A percentile compares a stretch with the other conserved stretches of the same genome.
Conservation (phyloP, 345 rosid genomes). For the Camelina neglecta region DNA sequence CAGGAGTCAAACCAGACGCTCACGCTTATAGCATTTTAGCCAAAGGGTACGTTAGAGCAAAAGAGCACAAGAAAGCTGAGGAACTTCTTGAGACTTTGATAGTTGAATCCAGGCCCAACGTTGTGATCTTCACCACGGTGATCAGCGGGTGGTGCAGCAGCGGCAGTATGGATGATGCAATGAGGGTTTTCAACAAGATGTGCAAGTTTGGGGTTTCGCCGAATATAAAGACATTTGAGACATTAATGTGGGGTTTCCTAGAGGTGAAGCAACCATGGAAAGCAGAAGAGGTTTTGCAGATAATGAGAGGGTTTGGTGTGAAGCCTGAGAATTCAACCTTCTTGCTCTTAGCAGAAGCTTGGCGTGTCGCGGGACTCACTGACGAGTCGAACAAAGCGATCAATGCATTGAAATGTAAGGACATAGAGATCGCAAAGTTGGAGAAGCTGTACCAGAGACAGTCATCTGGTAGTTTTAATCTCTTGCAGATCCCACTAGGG, state of each 20-base stretch:
- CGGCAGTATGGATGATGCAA: conserved; percentile 58
- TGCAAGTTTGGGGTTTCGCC: conserved; percentile 59
- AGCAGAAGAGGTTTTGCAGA: conserved; percentile 63
- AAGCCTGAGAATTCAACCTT: conserved; percentile 59
- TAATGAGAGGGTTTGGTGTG: conserved; percentile 60
- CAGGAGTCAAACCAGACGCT: conserved; percentile 62
- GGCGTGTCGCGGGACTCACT: conserved; percentile 60
- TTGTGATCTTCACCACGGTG: conserved; percentile 63
- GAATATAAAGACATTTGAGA: conserved; percentile 64
- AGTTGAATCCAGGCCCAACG: conserved; percentile 53
- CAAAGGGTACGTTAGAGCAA: conserved; percentile 65
- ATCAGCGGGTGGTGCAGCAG: conserved; percentile 69
- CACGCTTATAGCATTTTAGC: conserved; percentile 68
- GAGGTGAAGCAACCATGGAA: conserved; percentile 70
- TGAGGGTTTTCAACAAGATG: conserved; percentile 57
- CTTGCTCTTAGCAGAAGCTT: conserved; percentile 56
- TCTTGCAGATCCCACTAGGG: conserved; percentile 50
- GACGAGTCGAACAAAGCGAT: conserved; percentile 57
- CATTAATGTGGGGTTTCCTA: conserved; percentile 60
- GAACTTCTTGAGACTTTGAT: conserved; percentile 50
- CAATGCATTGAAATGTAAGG: conserved; percentile 45
- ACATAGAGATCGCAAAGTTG: conserved; percentile 47
- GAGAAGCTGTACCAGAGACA: conserved; percentile 58
- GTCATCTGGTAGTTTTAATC: conserved; percentile 36
- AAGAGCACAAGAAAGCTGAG: conserved; percentile 62